Evolutionary conservation across 2,329 filamentous ascomycete species (phyloP).

Genomic region (Paradendryphiella salina): DNA sequence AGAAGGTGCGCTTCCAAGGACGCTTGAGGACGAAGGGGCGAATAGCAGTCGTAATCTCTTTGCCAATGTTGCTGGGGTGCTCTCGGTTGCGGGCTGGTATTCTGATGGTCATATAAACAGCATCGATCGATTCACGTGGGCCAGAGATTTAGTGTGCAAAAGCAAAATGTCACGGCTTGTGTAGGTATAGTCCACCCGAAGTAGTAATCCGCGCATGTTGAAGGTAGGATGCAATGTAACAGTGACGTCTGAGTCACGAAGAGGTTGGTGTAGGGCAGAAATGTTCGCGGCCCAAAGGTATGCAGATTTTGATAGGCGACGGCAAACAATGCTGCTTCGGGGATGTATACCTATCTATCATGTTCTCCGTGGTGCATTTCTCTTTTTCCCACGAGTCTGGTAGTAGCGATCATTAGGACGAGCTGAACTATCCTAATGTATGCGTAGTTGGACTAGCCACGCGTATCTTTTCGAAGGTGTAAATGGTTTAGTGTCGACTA

Average conservation of each 20-base stretch:
- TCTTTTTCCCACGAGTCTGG: background rate
- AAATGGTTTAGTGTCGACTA: background rate
- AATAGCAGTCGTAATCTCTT: background rate
- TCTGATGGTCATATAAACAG: background rate
- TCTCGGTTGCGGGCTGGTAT: slow-evolving; percentile 1
- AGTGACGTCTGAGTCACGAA: background rate
- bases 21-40: background rate
- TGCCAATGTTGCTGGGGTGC: background rate
- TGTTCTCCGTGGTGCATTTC: background rate
- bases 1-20: background rate
- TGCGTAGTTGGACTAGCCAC: background rate
- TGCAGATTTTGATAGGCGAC: background rate
- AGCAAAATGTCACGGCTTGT: slow-evolving; percentile 6
- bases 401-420: background rate
- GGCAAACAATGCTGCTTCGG: background rate
- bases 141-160: slow-evolving; percentile 1
- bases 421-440: background rate
- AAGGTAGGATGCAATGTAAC: background rate
- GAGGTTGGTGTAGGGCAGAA: background rate
- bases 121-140: slow-evolving; percentile 10
- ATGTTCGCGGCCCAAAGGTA: background rate
- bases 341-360: background rate
- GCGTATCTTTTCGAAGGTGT: background rate
- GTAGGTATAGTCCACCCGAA: slow-evolving; percentile 11
- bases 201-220: background rate